Evolutionary conservation across 768 basidiomycete species (phyloP).

Genomic region (Lactarius evosmus): DNA sequence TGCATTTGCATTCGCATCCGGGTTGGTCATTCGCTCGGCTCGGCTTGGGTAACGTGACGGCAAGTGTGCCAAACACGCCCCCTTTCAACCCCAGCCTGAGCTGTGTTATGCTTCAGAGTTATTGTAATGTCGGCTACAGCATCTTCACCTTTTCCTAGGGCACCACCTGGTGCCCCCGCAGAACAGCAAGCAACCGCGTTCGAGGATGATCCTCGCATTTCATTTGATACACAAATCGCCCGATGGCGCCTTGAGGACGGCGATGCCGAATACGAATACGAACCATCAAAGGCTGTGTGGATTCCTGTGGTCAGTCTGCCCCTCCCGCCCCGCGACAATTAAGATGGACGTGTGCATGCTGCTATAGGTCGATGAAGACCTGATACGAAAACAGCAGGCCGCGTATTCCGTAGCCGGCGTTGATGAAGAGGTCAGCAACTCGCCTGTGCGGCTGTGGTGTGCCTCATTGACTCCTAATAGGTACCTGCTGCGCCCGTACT

Average conservation of each 20-base stretch:
- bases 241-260: conserved; percentile 91
- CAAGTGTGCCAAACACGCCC: conserved; percentile 25
- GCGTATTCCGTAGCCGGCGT: conserved; percentile 92
- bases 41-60: conserved; percentile 1
- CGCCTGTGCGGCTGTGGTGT: conserved; percentile 1
- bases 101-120: neutral
- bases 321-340: conserved; percentile 13
- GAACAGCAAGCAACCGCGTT: conserved; percentile 65
- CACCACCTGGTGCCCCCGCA: conserved; percentile 51
- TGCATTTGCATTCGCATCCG: no score
- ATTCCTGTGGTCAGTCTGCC: conserved; percentile 66
- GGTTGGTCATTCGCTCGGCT: neutral
- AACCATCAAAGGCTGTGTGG: conserved; percentile 72
- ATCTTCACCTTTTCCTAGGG: conserved; percentile 30
- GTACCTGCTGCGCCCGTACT: conserved; percentile 84
- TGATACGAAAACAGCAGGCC: conserved; percentile 86
- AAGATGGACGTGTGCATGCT: conserved; percentile 24
- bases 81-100: neutral
- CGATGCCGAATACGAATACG: conserved; percentile 92
- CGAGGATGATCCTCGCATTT: conserved; percentile 76
- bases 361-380: conserved; percentile 78
- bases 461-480: conserved; percentile 41
- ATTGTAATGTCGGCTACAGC: conserved; percentile 15
- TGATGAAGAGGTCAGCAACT: conserved; percentile 77
- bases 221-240: conserved; percentile 68